phyloP scores from a whole-genome alignment of 108 stramenopile species.

The Parietichytrium sp. region DNA sequence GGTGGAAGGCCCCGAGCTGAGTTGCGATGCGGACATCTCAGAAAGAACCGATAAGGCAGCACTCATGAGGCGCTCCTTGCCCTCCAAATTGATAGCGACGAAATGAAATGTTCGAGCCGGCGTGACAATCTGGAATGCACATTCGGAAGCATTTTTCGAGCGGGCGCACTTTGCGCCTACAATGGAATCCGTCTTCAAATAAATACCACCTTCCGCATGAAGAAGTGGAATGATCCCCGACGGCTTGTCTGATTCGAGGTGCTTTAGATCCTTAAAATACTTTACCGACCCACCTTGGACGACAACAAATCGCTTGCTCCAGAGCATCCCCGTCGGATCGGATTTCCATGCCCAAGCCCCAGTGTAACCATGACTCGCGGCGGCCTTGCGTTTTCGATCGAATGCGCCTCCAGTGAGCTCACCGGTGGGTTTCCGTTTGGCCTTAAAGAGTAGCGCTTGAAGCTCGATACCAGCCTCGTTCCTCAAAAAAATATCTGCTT shows the following conservation, averaged over 20 bases:
- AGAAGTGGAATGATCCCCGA: neutral
- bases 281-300: conserved; percentile 16
- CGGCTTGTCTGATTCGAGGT: neutral
- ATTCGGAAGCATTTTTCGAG: neutral
- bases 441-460: too few relatives aligned
- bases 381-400: too few relatives aligned
- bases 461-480: too few relatives aligned
- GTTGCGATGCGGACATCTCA: too few relatives aligned
- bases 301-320: neutral
- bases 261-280: neutral
- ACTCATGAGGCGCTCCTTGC: neutral
- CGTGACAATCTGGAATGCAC: conserved; percentile 15
- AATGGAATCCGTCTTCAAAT: too few relatives aligned
- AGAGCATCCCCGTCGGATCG: neutral
- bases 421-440: too few relatives aligned
- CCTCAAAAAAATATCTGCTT: too few relatives aligned
- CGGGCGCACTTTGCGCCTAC: too few relatives aligned
- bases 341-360: conserved; percentile 17
- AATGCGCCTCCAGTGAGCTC: too few relatives aligned
- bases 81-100: neutral
- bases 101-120: neutral
- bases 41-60: neutral
- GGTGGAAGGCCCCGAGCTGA: too few relatives aligned
- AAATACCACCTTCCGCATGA: too few relatives aligned
- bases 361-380: too few relatives aligned